Conservation (phyloP, 768 basidiomycete species). For the Phaffia australis region DNA sequence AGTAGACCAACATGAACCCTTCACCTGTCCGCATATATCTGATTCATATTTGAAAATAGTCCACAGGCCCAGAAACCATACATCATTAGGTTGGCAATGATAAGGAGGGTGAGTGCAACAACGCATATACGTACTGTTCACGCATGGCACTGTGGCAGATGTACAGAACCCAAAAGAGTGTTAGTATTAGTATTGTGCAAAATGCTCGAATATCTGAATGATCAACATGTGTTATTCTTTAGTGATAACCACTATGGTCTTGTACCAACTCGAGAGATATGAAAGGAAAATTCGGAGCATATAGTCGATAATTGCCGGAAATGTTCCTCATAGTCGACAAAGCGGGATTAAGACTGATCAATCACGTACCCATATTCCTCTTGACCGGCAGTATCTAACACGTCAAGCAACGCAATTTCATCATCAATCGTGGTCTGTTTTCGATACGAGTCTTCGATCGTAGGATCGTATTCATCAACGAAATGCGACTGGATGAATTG, state of each 20-base stretch:
- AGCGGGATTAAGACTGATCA: background rate
- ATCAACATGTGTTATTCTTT: background rate
- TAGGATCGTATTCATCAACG: constrained; percentile 87
- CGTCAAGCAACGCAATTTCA: constrained; percentile 94
- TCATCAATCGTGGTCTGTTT: constrained; percentile 97
- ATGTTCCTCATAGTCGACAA: background rate
- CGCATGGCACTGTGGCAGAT: constrained; percentile 75
- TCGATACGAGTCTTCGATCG: constrained; percentile 97
- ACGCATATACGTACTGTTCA: constrained; percentile 51
- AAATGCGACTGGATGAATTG: constrained; percentile 84
- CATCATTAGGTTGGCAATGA: background rate
- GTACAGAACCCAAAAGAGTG: background rate
- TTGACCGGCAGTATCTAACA: constrained; percentile 93
- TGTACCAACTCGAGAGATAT: too few species aligned
- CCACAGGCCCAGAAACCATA: background rate
- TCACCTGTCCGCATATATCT: constrained; percentile 51
- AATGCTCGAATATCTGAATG: background rate
- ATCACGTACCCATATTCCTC: constrained; percentile 88
- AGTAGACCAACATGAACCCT: constrained; percentile 94
- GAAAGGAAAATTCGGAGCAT: too few species aligned
- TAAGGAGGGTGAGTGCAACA: background rate
- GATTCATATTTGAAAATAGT: background rate
- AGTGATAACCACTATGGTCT: background rate
- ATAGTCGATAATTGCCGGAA: background rate
- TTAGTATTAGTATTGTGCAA: background rate